Evolutionary conservation across 2,329 filamentous ascomycete species (phyloP).

Genomic region (Shiraia bambusicola): DNA sequence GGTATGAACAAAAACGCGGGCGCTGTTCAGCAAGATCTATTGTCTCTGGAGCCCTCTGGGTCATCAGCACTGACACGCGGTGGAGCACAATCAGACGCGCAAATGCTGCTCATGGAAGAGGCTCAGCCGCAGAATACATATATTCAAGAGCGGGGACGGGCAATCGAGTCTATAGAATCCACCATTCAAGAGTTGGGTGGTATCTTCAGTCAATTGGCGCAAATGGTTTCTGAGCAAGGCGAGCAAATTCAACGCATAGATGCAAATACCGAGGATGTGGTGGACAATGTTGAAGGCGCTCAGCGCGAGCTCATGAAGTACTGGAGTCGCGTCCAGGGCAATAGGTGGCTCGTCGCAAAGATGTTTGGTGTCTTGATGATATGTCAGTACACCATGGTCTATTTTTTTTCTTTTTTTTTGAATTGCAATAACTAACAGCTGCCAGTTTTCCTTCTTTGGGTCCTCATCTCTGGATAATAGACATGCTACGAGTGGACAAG

Average conservation of each 20-base stretch:
- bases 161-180: constrained; percentile 93
- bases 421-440: constrained; percentile 17
- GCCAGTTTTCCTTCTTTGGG: constrained; percentile 60
- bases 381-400: constrained; percentile 53
- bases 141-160: constrained; percentile 89
- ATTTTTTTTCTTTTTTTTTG: too few relatives aligned
- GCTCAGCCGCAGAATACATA: constrained; percentile 83
- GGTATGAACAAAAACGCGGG: constrained; percentile 49
- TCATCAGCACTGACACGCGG: constrained; percentile 48
- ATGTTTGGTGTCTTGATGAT: constrained; percentile 93
- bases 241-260: constrained; percentile 98
- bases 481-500: constrained; percentile 4
- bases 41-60: constrained; percentile 75
- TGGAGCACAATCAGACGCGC: constrained; percentile 71
- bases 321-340: constrained; percentile 90
- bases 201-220: constrained; percentile 91
- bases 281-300: constrained; percentile 96
- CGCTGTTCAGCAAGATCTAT: constrained; percentile 61
- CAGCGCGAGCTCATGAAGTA: constrained; percentile 96
- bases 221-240: constrained; percentile 96
- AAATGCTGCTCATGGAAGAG: constrained; percentile 86
- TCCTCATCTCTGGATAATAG: constrained; percentile 63
- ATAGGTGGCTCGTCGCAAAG: constrained; percentile 87
- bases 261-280: constrained; percentile 95
- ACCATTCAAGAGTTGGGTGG: constrained; percentile 90